Conservation (phyloP, 73 alveolate genomes). For the Paramecium tetraurelia region DNA sequence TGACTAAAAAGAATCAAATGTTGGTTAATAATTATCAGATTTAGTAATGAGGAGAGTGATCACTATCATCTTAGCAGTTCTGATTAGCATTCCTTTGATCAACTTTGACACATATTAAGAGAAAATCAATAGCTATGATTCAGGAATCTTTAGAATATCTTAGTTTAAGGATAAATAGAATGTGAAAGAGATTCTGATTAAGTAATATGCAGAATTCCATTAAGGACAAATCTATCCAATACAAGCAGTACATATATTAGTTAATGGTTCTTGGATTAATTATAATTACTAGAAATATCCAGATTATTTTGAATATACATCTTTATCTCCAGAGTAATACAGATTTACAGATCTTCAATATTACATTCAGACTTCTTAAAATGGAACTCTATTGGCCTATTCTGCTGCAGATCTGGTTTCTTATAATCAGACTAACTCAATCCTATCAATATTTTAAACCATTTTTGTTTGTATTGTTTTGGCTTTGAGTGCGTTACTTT, state of each 20-base stretch:
- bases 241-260: background rate
- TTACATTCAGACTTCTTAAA: background rate
- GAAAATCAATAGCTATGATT: constrained; percentile 56
- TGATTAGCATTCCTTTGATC: constrained; percentile 75
- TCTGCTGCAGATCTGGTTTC: constrained; percentile 65
- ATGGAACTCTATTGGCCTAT: background rate
- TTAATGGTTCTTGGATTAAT: background rate
- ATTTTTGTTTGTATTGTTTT: constrained; percentile 69
- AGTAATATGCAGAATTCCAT: background rate
- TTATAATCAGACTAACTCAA: constrained; percentile 63
- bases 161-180: background rate
- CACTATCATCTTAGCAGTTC: constrained; percentile 79
- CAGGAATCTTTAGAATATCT: background rate
- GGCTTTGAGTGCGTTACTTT: constrained; percentile 68
- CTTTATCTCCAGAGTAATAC: background rate
- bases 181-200: background rate
- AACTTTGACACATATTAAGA: constrained; percentile 63
- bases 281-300: background rate
- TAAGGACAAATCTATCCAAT: constrained; percentile 5
- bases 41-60: constrained; percentile 89
- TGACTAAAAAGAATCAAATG: constrained; percentile 77
- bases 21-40: constrained; percentile 89
- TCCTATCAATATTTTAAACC: constrained; percentile 73
- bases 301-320: background rate
- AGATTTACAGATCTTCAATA: constrained; percentile 26